Conservation (phyloP, 108 stramenopile species). For the Fragilaria radians region DNA sequence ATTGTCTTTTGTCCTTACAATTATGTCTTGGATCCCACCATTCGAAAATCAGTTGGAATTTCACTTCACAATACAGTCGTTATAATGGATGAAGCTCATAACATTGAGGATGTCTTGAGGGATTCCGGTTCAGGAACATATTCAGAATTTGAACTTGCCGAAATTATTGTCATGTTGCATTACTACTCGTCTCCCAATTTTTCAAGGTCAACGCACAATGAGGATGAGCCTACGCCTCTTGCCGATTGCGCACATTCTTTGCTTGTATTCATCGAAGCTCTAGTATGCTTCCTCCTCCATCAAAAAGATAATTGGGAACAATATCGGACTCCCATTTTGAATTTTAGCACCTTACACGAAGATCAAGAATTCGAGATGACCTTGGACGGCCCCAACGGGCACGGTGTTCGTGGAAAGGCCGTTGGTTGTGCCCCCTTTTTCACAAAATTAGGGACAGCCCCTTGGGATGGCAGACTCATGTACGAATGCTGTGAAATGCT, state of each 20-base stretch:
- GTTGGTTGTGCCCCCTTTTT: constrained; percentile 60
- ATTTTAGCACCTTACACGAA: no score
- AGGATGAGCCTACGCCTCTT: background rate
- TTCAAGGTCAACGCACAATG: background rate
- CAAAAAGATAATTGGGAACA: background rate
- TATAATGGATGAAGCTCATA: constrained; percentile 98
- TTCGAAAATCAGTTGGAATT: constrained; percentile 60
- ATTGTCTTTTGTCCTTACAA: constrained; percentile 96
- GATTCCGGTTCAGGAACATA: constrained; percentile 55
- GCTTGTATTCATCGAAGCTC: constrained; percentile 38
- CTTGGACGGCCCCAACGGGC: constrained; percentile 58
- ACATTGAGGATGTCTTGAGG: constrained; percentile 74
- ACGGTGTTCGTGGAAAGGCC: constrained; percentile 34
- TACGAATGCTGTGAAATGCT: no score
- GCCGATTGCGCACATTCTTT: constrained; percentile 55
- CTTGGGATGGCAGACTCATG: no score
- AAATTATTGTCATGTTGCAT: constrained; percentile 35
- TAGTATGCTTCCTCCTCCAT: background rate
- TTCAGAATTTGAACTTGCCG: constrained; percentile 59
- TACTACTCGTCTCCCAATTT: constrained; percentile 15
- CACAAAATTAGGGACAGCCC: constrained; percentile 5
- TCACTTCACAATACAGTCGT: constrained; percentile 68
- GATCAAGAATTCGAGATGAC: constrained; percentile 50
- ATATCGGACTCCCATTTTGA: background rate
- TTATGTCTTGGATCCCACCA: constrained; percentile 83